Evolutionary conservation across 2,329 filamentous ascomycete species (phyloP).

Genomic region (Huntiella moniliformis): DNA sequence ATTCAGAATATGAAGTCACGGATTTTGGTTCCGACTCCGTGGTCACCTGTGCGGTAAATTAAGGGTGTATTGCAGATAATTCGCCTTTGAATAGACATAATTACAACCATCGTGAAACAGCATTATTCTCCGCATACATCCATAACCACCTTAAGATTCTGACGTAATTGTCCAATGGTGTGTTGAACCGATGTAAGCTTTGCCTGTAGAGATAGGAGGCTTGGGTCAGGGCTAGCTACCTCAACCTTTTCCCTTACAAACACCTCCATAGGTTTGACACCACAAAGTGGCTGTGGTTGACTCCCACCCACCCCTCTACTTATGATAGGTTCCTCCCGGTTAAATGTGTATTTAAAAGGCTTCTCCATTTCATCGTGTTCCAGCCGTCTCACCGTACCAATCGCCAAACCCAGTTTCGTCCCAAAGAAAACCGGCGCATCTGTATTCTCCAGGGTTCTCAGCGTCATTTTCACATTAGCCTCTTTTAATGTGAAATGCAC

Average conservation of each 20-base stretch:
- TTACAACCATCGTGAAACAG: not conserved
- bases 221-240: conserved; percentile 79
- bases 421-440: conserved; percentile 41
- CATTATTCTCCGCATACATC: conserved; percentile 25
- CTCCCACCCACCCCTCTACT: conserved; percentile 2
- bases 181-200: conserved; percentile 66
- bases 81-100: not conserved
- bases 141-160: conserved; percentile 63
- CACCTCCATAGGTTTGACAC: conserved; percentile 36
- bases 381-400: conserved; percentile 41
- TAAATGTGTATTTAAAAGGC: conserved; percentile 44
- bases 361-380: conserved; percentile 68
- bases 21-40: conserved; percentile 85
- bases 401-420: conserved; percentile 52
- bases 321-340: conserved; percentile 9
- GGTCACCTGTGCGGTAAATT: conserved; percentile 69
- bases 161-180: conserved; percentile 48
- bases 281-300: conserved; percentile 10
- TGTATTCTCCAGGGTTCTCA: conserved; percentile 51
- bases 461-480: conserved; percentile 47
- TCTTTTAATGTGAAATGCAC: conserved; percentile 55
- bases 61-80: not conserved
- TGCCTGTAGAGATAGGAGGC: conserved; percentile 61
- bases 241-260: conserved; percentile 77
- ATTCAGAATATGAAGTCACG: conserved; percentile 94